Conservation (phyloP, 2,329 filamentous ascomycete genomes). For the Penicillium freii region DNA sequence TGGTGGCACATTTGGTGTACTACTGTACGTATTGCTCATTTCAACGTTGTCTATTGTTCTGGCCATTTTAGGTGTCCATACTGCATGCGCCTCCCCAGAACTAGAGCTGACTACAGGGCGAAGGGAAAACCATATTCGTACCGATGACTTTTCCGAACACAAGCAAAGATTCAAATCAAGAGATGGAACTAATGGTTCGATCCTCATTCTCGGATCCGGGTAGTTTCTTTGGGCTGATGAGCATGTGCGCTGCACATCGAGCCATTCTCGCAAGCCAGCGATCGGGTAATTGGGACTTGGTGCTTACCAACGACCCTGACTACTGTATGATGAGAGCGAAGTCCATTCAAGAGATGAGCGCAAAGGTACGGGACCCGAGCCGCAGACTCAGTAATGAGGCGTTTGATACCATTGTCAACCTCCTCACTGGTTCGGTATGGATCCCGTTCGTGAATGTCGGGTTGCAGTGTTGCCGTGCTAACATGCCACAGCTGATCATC, state of each 20-base stretch:
- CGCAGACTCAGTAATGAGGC: constrained; percentile 33
- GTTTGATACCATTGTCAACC: constrained; percentile 40
- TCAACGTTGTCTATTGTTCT: background rate
- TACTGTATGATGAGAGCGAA: constrained; percentile 41
- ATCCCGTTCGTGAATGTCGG: background rate
- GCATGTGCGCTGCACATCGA: constrained; percentile 41
- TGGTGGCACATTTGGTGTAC: constrained; percentile 31
- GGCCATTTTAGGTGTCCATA: background rate
- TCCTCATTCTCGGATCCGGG: constrained; percentile 37
- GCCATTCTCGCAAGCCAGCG: constrained; percentile 32
- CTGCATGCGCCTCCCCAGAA: background rate
- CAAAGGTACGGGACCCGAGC: constrained; percentile 30
- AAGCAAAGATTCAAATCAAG: constrained; percentile 19
- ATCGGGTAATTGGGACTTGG: constrained; percentile 22
- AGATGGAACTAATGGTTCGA: constrained; percentile 33
- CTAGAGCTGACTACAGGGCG: constrained; percentile 17
- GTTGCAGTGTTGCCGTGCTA: constrained; percentile 2
- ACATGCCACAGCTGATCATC: constrained; percentile 33
- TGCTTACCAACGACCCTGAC: constrained; percentile 32
- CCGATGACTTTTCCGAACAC: constrained; percentile 42
- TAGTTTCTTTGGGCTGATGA: constrained; percentile 42
- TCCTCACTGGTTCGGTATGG: constrained; percentile 38
- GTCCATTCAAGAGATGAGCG: constrained; percentile 36
- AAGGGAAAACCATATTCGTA: constrained; percentile 37
- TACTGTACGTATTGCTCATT: constrained; percentile 32